phyloP scores from a whole-genome alignment of 371 early-diverging fungal genomes.

The Phascolomyces articulosus region DNA sequence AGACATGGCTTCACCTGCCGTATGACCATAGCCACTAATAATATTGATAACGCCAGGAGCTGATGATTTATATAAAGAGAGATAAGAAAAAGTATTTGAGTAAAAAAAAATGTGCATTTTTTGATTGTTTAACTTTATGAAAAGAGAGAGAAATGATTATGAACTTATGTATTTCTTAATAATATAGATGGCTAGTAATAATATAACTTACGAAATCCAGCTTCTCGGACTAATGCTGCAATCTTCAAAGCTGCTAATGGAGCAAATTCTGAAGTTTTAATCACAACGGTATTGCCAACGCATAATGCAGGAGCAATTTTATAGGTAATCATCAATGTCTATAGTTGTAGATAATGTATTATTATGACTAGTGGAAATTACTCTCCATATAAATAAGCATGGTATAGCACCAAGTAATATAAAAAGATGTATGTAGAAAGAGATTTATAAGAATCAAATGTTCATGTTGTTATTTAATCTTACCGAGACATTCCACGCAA shows the following conservation, averaged over 20 bases:
- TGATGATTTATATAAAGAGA: too few relatives aligned
- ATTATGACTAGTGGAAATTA: constrained; percentile 39
- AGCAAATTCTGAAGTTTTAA: constrained; percentile 89
- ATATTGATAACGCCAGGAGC: constrained; percentile 76
- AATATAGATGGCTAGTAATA: too few relatives aligned
- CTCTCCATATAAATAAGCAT: constrained; percentile 28
- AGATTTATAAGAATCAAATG: too few relatives aligned
- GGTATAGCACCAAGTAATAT: too few relatives aligned
- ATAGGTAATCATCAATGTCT: constrained; percentile 66
- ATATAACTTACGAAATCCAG: constrained; percentile 39
- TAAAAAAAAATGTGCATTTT: too few relatives aligned
- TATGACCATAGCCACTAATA: constrained; percentile 48
- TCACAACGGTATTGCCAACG: constrained; percentile 79
- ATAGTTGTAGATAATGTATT: too few relatives aligned
- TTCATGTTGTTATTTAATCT: too few relatives aligned
- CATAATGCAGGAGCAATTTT: constrained; percentile 89
- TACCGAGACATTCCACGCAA: constrained; percentile 84
- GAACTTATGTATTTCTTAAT: too few relatives aligned
- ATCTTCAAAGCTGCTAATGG: constrained; percentile 54
- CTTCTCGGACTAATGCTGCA: constrained; percentile 51
- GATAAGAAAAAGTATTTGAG: too few relatives aligned
- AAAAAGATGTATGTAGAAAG: too few relatives aligned
- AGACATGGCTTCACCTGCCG: constrained; percentile 33
- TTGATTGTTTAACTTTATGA: too few relatives aligned
- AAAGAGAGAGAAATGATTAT: too few relatives aligned